Conservation (phyloP, 306 rosid genomes). For the Trichosanthes cucumerina region DNA sequence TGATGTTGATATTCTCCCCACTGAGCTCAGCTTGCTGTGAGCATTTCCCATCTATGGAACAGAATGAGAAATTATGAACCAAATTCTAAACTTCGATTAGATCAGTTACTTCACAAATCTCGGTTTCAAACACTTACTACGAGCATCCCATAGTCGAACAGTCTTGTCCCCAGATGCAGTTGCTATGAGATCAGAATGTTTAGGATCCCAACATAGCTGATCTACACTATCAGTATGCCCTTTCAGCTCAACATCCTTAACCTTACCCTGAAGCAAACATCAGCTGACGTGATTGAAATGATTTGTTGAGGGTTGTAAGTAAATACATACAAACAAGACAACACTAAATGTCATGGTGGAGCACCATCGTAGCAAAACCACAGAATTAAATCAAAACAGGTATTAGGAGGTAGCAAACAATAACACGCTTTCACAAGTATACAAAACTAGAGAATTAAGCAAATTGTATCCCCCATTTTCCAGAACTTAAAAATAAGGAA, state of each 20-base stretch:
- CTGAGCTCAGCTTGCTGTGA: conserved; percentile 83
- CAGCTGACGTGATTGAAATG: conserved; percentile 2
- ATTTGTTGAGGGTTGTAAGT: conserved; percentile 1
- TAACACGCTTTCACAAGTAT: neutral
- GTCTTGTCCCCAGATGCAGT: conserved; percentile 98
- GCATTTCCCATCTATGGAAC: conserved; percentile 76
- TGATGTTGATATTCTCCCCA: conserved; percentile 91
- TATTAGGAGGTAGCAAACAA: neutral
- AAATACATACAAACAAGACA: neutral
- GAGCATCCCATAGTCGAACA: conserved; percentile 94
- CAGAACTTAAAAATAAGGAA: neutral
- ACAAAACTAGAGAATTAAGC: neutral
- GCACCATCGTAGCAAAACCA: conserved; percentile 7
- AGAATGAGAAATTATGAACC: conserved; percentile 10
- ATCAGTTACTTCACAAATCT: neutral
- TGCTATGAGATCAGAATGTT: conserved; percentile 81
- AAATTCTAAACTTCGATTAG: neutral
- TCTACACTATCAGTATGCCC: conserved; percentile 99
- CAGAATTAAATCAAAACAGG: neutral
- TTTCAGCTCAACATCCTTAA: conserved; percentile 81
- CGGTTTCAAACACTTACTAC: conserved; percentile 46
- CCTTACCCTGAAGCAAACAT: conserved; percentile 49
- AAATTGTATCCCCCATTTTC: neutral
- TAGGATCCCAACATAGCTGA: conserved; percentile 99
- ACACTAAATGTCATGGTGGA: neutral